phyloP scores from a whole-genome alignment of 768 basidiomycete genomes.

The Boletales sp. region DNA sequence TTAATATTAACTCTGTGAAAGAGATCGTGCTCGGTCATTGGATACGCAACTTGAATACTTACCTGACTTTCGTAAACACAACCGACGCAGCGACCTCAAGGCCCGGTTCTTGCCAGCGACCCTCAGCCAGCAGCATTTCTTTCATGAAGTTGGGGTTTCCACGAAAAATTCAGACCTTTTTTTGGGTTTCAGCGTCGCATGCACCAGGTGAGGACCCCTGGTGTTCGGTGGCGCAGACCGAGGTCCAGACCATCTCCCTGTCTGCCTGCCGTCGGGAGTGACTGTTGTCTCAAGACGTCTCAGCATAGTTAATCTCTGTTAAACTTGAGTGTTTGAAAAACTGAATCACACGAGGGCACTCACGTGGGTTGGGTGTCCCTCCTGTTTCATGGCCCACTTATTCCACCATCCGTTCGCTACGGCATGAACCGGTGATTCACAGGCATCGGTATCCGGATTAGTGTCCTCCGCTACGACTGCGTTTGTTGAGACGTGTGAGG shows the following conservation, averaged over 20 bases:
- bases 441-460: constrained; percentile 17
- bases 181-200: constrained; percentile 18
- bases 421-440: constrained; percentile 33
- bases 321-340: constrained; percentile 9
- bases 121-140: constrained; percentile 1
- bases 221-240: constrained; percentile 25
- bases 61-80: constrained; percentile 12
- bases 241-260: constrained; percentile 24
- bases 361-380: constrained; percentile 14
- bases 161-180: constrained; percentile 11
- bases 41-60: not conserved
- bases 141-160: constrained; percentile 7
- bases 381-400: constrained; percentile 41
- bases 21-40: constrained; percentile 6
- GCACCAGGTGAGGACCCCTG: constrained; percentile 16
- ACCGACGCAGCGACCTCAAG: not conserved
- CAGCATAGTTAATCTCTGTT: constrained; percentile 32
- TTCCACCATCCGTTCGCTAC: constrained; percentile 51
- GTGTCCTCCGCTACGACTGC: constrained; percentile 27
- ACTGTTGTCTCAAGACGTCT: constrained; percentile 47
- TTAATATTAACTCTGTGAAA: constrained; percentile 17
- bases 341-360: constrained; percentile 8
- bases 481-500: constrained; percentile 25
- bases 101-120: too few species aligned
- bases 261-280: constrained; percentile 41